phyloP scores from a whole-genome alignment of 2,329 filamentous ascomycete genomes.

The Fusarium buharicum region DNA sequence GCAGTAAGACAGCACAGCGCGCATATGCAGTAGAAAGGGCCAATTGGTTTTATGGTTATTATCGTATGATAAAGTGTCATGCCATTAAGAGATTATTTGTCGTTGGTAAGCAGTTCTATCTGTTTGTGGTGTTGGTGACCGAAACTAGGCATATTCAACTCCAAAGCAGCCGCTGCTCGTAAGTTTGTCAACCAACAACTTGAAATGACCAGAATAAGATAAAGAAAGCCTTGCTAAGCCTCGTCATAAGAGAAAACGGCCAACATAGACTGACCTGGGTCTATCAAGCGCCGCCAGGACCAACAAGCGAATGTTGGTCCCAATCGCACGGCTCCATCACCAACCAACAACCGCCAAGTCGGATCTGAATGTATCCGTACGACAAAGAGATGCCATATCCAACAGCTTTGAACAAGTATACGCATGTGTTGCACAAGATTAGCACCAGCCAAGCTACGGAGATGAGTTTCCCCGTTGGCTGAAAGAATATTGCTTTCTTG shows the following conservation, averaged over 20 bases:
- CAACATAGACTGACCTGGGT: neutral
- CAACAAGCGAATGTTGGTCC: constrained; percentile 8
- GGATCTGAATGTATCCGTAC: neutral
- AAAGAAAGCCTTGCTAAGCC: constrained; percentile 20
- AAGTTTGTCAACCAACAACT: neutral
- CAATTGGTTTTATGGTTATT: neutral
- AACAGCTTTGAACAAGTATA: neutral
- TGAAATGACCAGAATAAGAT: neutral
- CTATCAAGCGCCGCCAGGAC: constrained; percentile 12
- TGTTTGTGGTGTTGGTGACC: neutral
- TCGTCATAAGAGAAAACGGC: neutral
- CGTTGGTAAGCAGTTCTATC: neutral
- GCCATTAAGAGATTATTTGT: too few relatives aligned
- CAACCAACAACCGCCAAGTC: constrained; percentile 8
- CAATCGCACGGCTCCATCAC: neutral
- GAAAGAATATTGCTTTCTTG: neutral
- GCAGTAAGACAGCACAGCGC: constrained; percentile 1
- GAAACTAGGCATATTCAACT: neutral
- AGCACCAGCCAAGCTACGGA: neutral
- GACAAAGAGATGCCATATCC: neutral
- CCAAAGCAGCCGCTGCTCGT: neutral
- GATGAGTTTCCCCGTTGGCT: neutral
- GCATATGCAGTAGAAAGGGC: neutral
- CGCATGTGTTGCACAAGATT: neutral
- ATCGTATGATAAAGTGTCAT: constrained; percentile 3